Evolutionary conservation across 768 basidiomycete genomes (phyloP), one percentile per base, ranked within the genome.

Genomic region (Phylloporus arenicola): DNA sequence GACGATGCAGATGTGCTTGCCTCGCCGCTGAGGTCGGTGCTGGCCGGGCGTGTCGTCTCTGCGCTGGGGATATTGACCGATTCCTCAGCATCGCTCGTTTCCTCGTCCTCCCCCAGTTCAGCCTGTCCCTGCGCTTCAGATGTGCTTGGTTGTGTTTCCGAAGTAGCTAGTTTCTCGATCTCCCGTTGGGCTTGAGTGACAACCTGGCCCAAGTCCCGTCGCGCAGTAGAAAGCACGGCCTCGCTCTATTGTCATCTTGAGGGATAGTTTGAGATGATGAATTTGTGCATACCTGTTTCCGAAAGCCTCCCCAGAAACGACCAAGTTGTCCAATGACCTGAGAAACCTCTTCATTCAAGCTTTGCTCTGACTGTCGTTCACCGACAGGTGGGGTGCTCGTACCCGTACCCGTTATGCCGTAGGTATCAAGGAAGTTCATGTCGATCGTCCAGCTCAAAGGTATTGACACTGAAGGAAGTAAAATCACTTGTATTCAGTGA

Each of bases 261-360:
- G 45, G 9, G 17, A 40, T 17, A n/a, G 39, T 24, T 17, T 14
- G 14, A 19, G 24, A 38, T 3, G n/a, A 17, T 12, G 11, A 14
- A 25, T 43, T 39, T n/a, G 4, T 43, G 61, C 81, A 56, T 58
- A 83, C 92, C 83, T 93, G 92, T 66, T 86, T 88, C 73, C 83
- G 81, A 62, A 94, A 87, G 27, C 90, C 88, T 40, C 91, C 91
- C 93, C 93, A 96, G 63, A 92, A 84, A 45, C 85, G 76, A 25
- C 84, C 83, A 12, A 95, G 72, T 60, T 90, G 86, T n/a, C 88
- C 88, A 37, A 94, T 81, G 20, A 92, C 92, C 60, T 95, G 86
- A 2, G 78, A 78, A 13, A 96, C 89, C 67, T 96, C 92, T 61
- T 94, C 86, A 61, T 94, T 85, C 39, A 96, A 70, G 49, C 75